These are phyloP conservation scores for Pharnaceum exiguum DNA, from an alignment of 148 eudicot species.

Conservation along the genomic window DNA sequence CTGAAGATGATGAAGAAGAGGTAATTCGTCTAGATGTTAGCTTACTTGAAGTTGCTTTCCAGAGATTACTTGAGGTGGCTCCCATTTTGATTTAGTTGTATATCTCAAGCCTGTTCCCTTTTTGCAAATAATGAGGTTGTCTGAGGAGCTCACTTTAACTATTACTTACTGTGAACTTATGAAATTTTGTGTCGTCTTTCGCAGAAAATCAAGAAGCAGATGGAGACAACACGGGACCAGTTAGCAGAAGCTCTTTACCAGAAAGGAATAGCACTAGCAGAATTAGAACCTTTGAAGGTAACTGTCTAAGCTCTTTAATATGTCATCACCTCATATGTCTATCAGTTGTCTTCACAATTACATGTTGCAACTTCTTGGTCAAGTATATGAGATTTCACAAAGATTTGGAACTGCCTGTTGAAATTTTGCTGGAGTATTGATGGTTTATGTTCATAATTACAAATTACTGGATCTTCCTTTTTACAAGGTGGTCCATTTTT, in stretches of 20 bases:
- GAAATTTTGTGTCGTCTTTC: neutral
- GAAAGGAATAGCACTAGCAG: constrained; percentile 82
- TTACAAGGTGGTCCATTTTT: too few relatives aligned
- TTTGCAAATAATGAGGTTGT: neutral
- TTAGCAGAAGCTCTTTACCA: constrained; percentile 84
- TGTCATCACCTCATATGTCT: neutral
- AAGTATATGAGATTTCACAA: too few relatives aligned
- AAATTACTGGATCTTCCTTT: too few relatives aligned
- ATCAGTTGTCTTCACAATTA: neutral
- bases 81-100: too few relatives aligned
- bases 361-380: neutral
- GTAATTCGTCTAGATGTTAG: constrained; percentile 22
- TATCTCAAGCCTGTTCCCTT: neutral
- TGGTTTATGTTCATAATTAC: too few relatives aligned
- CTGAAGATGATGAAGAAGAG: constrained; percentile 92
- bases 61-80: too few relatives aligned
- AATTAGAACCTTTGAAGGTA: constrained; percentile 69
- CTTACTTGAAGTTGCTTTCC: too few relatives aligned
- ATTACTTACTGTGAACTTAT: neutral
- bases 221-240: constrained; percentile 84
- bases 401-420: too few relatives aligned
- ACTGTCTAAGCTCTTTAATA: neutral
- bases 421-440: too few relatives aligned
- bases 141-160: neutral
- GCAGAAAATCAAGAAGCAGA: constrained; percentile 72